Evolutionary conservation across 2,329 filamentous ascomycete genomes (phyloP), one percentile per base, ranked within the genome.

Genomic region (Ilyonectria destructans): DNA sequence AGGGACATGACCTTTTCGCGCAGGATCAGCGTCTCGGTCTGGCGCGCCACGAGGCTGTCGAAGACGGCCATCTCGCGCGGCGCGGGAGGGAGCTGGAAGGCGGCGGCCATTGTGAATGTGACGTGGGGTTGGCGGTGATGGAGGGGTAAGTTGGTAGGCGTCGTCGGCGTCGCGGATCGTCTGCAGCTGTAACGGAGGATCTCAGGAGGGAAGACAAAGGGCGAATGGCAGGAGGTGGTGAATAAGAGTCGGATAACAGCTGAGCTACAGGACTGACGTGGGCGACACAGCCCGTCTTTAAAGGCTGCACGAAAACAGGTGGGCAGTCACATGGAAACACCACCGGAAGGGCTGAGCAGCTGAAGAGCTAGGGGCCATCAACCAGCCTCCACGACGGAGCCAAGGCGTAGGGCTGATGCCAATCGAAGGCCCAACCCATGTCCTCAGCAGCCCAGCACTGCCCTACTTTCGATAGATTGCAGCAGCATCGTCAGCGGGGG

Each of bases 1-100:
- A 91, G 80, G 3, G 90, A 91, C 65, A 90, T 77, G 19, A 91
- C 82, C 72, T 89, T 90, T 74, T 92, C 90, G 72, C 86, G 88
- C 56, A 93, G 81, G 2, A 88, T 76, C 7, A 93, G 80, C 2
- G 86, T 88, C 74, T 86, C 83, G 6, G 77, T 74, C 35, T 82
- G 78, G 1, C 67, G 75, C 3, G 82, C 80, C 29, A 85, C 76
- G 68, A 82, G 78, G 9, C 78, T 77, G 60, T 78, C 71, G 69
- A 85, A 83, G 59, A 86, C 68, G 64, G 82, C 83, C 12, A 85
- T 72, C 9, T 77, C 76, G 58, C 77, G 80, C 12, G 73, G 71
- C 8, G 79, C 69, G 21, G 77, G 74, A 5, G 73, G 71, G 35
- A 83, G 78, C 29, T 77, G 72, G 46, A 70, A 37, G 37, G 63